Percentiles rank a stretch among this genome's conserved stretches.
Evolutionary conservation across 2,329 filamentous ascomycete species (phyloP).

Genomic region (Fusarium sp.): DNA sequence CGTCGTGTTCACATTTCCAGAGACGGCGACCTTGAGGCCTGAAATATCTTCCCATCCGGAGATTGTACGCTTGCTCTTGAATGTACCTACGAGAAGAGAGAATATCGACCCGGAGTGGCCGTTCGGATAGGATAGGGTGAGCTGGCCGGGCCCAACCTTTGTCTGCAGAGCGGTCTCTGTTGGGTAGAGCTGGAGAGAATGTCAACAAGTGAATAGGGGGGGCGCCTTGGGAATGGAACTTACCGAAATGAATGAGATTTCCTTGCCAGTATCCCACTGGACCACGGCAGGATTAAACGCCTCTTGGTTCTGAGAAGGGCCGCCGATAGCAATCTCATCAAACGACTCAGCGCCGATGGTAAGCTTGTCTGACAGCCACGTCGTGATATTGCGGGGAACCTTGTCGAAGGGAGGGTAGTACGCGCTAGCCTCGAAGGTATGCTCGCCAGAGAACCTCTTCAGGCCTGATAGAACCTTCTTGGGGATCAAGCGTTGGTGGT

Average conservation of each 20-base stretch:
- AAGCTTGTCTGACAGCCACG: slow-evolving; percentile 66
- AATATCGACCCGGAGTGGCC: slow-evolving; percentile 62
- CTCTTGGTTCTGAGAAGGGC: slow-evolving; percentile 59
- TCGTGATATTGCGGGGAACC: slow-evolving; percentile 66
- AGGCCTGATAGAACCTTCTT: slow-evolving; percentile 53
- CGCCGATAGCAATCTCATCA: slow-evolving; percentile 65
- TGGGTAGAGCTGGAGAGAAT: slow-evolving; percentile 50
- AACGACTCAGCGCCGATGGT: slow-evolving; percentile 71
- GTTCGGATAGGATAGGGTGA: slow-evolving; percentile 64
- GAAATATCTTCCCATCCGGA: slow-evolving; percentile 58
- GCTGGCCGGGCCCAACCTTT: slow-evolving; percentile 23
- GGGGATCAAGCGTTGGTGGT: slow-evolving; percentile 59
- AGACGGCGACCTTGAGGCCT: slow-evolving; percentile 57
- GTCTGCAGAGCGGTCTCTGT: slow-evolving; percentile 38
- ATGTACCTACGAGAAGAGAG: slow-evolving; percentile 61
- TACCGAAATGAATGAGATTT: slow-evolving; percentile 45
- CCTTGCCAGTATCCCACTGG: slow-evolving; percentile 63
- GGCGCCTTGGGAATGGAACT: slow-evolving; percentile 44
- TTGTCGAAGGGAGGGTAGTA: slow-evolving; percentile 69
- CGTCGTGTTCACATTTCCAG: slow-evolving; percentile 55
- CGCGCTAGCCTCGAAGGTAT: slow-evolving; percentile 61
- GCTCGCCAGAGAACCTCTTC: slow-evolving; percentile 61
- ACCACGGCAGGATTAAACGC: slow-evolving; percentile 70
- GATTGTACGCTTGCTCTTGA: slow-evolving; percentile 56
- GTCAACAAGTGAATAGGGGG: slow-evolving; percentile 51